Percentiles rank a stretch among this genome's conserved stretches.
Evolutionary conservation across 441 rosid species (phyloP).

Genomic region (Erysimum cheiri): DNA sequence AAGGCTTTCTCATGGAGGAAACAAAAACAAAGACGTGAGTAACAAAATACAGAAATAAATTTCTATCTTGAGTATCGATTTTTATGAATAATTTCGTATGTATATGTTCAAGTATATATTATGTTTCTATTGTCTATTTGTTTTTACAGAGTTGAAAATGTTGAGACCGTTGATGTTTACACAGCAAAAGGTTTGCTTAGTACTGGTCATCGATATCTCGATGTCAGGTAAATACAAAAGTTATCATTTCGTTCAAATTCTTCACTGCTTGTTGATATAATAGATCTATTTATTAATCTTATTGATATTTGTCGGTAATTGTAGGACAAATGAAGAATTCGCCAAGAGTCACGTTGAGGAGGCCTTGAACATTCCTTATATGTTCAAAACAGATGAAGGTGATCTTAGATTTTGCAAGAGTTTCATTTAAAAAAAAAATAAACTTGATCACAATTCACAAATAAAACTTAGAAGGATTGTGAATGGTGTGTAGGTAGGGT

Average conservation of each 20-base stretch:
- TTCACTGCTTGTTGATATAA: background rate
- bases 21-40: constrained; percentile 41
- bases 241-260: background rate
- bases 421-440: background rate
- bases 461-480: background rate
- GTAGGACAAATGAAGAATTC: constrained; percentile 56
- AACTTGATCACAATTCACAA: background rate
- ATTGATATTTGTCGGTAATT: background rate
- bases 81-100: background rate
- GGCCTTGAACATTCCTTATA: constrained; percentile 55
- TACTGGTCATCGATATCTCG: constrained; percentile 48
- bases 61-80: background rate
- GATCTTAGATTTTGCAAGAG: background rate
- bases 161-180: constrained; percentile 47
- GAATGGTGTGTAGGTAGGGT: constrained; percentile 41
- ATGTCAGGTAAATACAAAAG: constrained; percentile 49
- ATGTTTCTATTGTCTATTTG: background rate
- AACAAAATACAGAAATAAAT: background rate
- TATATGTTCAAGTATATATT: background rate
- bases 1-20: constrained; percentile 38
- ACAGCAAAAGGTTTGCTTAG: constrained; percentile 55
- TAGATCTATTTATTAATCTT: background rate
- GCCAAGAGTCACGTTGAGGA: constrained; percentile 49
- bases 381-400: constrained; percentile 58
- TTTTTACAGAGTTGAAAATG: constrained; percentile 43